Evolutionary conservation across 768 basidiomycete species (phyloP).

Genomic region (Macrolepiota fuliginosa): DNA sequence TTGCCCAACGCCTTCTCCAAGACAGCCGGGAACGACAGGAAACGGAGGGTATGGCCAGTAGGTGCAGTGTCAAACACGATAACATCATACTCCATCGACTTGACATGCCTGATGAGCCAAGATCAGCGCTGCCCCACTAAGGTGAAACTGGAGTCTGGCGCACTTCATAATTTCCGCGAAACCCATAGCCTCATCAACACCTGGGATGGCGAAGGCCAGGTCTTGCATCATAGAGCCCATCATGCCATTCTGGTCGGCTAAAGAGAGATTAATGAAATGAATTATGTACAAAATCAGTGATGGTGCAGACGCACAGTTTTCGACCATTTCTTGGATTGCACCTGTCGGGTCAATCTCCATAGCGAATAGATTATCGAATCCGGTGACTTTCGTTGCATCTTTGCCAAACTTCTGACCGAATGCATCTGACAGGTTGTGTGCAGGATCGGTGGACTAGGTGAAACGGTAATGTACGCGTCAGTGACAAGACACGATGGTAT

Average conservation of each 20-base stretch:
- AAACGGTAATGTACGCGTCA: constrained; percentile 3
- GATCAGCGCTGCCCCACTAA: neutral
- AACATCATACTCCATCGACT: constrained; percentile 99
- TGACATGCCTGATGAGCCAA: constrained; percentile 77
- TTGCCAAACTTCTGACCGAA: constrained; percentile 99
- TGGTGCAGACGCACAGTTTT: constrained; percentile 65
- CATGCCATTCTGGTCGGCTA: constrained; percentile 87
- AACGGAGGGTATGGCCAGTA: constrained; percentile 96
- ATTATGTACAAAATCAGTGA: neutral
- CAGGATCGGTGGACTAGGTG: constrained; percentile 94
- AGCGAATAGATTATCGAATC: constrained; percentile 93
- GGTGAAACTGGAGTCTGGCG: constrained; percentile 20
- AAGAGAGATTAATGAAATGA: constrained; percentile 7
- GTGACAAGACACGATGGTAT: neutral
- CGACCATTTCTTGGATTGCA: constrained; percentile 98
- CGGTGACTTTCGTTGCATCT: constrained; percentile 97
- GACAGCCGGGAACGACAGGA: constrained; percentile 98
- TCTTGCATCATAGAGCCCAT: constrained; percentile 99
- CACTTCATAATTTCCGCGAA: constrained; percentile 99
- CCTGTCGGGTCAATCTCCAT: constrained; percentile 99
- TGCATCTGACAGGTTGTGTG: constrained; percentile 97
- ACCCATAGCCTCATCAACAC: constrained; percentile 99
- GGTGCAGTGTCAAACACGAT: constrained; percentile 99
- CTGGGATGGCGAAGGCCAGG: constrained; percentile 97
- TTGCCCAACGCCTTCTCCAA: constrained; percentile 97